These are phyloP conservation scores for Malassezia caprae DNA, from an alignment of 1,284 basidiomycete genomes.

Conservation along the genomic window DNA sequence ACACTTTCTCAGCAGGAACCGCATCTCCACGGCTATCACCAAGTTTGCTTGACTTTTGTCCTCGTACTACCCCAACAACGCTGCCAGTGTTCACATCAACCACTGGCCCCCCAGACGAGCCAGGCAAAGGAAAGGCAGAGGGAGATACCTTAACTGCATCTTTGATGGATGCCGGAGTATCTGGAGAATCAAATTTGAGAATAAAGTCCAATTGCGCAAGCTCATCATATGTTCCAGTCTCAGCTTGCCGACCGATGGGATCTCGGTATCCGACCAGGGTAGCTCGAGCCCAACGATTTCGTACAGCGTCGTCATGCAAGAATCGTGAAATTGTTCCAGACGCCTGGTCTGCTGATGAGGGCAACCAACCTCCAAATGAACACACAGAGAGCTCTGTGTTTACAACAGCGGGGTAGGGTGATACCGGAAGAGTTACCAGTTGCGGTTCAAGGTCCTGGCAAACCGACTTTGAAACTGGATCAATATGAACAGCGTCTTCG, in stretches of 20 bases:
- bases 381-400: conserved; percentile 55
- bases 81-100: conserved; percentile 59
- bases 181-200: conserved; percentile 23
- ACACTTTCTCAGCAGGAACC: conserved; percentile 61
- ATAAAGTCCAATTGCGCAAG: conserved; percentile 54
- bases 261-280: conserved; percentile 42
- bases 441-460: conserved; percentile 21
- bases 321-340: background rate
- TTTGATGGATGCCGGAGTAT: conserved; percentile 29
- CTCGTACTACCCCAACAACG: conserved; percentile 62
- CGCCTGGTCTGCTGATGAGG: background rate
- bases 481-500: conserved; percentile 22
- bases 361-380: conserved; percentile 53
- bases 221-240: conserved; percentile 61
- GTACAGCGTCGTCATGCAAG: conserved; percentile 23
- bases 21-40: conserved; percentile 60
- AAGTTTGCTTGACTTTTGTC: conserved; percentile 54
- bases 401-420: conserved; percentile 58
- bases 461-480: background rate
- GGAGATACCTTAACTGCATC: conserved; percentile 9
- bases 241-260: conserved; percentile 22
- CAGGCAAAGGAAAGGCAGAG: conserved; percentile 55
- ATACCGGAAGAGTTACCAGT: conserved; percentile 56
- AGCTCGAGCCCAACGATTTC: conserved; percentile 39
- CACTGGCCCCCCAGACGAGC: conserved; percentile 64